These are phyloP conservation scores for Stenocarpella maydis DNA, from an alignment of 2,329 filamentous ascomycete species.

Conservation along the genomic window DNA sequence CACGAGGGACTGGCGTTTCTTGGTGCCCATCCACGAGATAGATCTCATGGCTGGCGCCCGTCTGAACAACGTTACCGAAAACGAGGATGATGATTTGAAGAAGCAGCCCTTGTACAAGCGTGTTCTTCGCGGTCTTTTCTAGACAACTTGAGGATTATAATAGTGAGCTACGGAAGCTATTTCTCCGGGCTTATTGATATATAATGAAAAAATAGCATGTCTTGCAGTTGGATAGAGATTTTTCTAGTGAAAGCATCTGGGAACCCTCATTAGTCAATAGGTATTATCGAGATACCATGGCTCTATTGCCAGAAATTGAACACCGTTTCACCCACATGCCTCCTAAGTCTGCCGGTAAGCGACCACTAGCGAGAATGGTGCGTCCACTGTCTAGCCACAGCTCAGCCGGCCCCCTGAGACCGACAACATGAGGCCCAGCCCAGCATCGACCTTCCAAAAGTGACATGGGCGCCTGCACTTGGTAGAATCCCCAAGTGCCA, in stretches of 20 bases:
- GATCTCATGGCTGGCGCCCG: conserved; percentile 68
- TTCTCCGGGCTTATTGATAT: no score
- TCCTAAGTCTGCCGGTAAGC: background rate
- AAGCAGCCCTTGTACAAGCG: conserved; percentile 48
- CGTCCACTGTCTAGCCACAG: background rate
- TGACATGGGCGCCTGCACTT: background rate
- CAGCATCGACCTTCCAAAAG: conserved; percentile 11
- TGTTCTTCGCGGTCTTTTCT: conserved; percentile 47
- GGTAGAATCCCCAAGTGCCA: background rate
- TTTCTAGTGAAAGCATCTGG: no score
- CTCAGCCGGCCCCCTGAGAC: background rate
- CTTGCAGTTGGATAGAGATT: background rate
- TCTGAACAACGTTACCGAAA: conserved; percentile 58
- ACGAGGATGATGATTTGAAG: conserved; percentile 43
- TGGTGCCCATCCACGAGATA: conserved; percentile 65
- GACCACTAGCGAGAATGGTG: background rate
- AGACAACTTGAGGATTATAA: conserved; percentile 14
- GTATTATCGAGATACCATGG: no score
- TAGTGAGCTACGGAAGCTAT: background rate
- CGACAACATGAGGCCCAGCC: background rate
- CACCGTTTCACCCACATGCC: background rate
- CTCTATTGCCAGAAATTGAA: background rate
- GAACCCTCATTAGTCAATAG: background rate
- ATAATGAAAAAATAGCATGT: background rate
- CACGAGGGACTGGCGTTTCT: conserved; percentile 59